Conservation (phyloP, 495 filamentous ascomycete genomes). For the Aspergillus funiculosus region DNA sequence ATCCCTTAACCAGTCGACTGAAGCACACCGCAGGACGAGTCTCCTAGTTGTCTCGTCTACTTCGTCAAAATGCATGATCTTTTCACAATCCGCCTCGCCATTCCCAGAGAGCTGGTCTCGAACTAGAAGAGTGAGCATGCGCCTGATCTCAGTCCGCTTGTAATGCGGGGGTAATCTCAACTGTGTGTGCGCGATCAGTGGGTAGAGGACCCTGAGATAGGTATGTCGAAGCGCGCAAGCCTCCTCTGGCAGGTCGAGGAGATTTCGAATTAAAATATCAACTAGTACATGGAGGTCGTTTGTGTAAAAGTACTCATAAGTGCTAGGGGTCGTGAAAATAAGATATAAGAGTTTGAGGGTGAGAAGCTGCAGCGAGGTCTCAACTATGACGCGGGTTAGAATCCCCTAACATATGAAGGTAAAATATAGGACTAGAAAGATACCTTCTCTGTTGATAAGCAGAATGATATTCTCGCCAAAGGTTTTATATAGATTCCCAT, state of each 20-base stretch:
- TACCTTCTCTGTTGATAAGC: constrained; percentile 88
- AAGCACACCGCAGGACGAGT: constrained; percentile 72
- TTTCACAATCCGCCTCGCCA: constrained; percentile 31
- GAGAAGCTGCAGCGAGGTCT: constrained; percentile 85
- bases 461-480: constrained; percentile 98
- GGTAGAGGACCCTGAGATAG: constrained; percentile 94
- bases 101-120: constrained; percentile 33
- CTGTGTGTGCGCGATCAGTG: constrained; percentile 85
- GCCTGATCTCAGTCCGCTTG: constrained; percentile 80
- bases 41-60: constrained; percentile 84
- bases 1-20: constrained; percentile 73
- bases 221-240: constrained; percentile 79
- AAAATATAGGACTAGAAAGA: background rate
- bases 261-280: constrained; percentile 92
- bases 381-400: constrained; percentile 41
- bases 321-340: constrained; percentile 83
- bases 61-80: constrained; percentile 77
- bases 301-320: constrained; percentile 96
- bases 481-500: constrained; percentile 78
- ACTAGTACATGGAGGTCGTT: constrained; percentile 93
- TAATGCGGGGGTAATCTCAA: constrained; percentile 79
- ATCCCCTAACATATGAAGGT: constrained; percentile 1
- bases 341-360: constrained; percentile 94
- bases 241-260: constrained; percentile 85
- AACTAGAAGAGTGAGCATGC: constrained; percentile 62